Evolutionary conservation across 305 asterid species (phyloP), one percentile per base, ranked within the genome.

Genomic region (Withania somnifera): DNA sequence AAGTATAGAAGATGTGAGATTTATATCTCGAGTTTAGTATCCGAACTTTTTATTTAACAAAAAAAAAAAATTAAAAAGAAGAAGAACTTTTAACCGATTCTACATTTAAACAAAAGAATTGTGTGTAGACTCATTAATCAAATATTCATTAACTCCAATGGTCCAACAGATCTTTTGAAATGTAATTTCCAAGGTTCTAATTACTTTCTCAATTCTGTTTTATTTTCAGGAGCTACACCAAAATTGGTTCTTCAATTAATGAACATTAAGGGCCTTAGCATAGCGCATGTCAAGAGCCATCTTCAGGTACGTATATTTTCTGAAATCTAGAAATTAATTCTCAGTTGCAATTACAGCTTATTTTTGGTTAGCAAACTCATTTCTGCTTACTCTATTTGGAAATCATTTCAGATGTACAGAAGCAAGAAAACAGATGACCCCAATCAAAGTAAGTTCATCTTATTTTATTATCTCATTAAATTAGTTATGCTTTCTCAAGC

Each of bases 231-330:
- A 83, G 98, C 98, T 47, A 94, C 98, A 11, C 98, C 98, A 28
- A 94, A 94, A 85, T 87, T 94, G 84, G 98, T 94, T 87, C 97
- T 94, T 82, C 98, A 94, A 81, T 83, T 89, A 84, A 94, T 94
- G 98, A 90, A 91, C 58, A 90, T 91, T 73, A 94, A 94, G 86
- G 98, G 97, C 75, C 97, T 94, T 28, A 93, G 91, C 89, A 93
- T 94, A 84, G 97, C 98, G 86, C 98, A 94, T 89, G 98, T 94
- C 88, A 94, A 94, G 89, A 94, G 99, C 90, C 99, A 95, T 89
- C 98, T 95, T 60, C 99, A 95, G 95, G 99, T 95, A 81, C 13
- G n/a, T 34, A 9, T 69, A 47, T n/a, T 79, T 20, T 3, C 20
- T 10, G 34, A 7, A 42, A 54, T 63, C 56, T 54, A 36, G 7